Evolutionary conservation across 352 stramenopile species (phyloP).

Genomic region (Pythium graminicola): DNA sequence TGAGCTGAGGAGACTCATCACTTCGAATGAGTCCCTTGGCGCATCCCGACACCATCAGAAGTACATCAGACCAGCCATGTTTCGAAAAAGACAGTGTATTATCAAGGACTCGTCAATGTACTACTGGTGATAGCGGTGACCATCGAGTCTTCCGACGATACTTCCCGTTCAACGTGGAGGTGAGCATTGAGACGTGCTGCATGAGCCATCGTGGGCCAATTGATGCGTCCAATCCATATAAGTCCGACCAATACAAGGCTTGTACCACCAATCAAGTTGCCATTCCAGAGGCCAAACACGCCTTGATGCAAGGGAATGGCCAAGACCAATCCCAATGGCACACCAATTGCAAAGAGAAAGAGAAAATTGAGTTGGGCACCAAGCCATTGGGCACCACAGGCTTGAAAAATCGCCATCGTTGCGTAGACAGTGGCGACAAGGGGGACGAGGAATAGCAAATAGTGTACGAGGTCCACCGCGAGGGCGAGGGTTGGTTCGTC

Average conservation of each 20-base stretch:
- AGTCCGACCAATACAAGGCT: conserved; percentile 46
- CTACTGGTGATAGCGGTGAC: too few species aligned
- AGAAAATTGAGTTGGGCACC: conserved; percentile 50
- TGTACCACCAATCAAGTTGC: conserved; percentile 42
- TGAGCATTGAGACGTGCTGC: conserved; percentile 44
- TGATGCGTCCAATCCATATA: too few species aligned
- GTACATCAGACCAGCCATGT: too few species aligned
- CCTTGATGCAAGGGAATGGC: conserved; percentile 37
- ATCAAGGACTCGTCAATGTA: too few species aligned
- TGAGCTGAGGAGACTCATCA: too few species aligned
- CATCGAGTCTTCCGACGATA: not conserved
- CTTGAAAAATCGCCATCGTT: conserved; percentile 37
- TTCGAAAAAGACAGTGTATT: too few species aligned
- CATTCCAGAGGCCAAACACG: conserved; percentile 48
- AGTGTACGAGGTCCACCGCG: conserved; percentile 28
- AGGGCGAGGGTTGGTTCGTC: conserved; percentile 26
- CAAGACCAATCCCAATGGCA: conserved; percentile 40
- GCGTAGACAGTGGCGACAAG: conserved; percentile 35
- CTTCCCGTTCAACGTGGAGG: conserved; percentile 14
- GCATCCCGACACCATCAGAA: too few species aligned
- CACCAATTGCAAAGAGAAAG: conserved; percentile 41
- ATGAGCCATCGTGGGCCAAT: conserved; percentile 42
- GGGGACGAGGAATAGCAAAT: conserved; percentile 31
- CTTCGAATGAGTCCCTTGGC: too few species aligned
- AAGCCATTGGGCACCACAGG: conserved; percentile 44